A percentile compares a stretch with the other conserved stretches of the same genome.
Conservation (phyloP, 441 rosid genomes). For the Pelargonium australe region DNA sequence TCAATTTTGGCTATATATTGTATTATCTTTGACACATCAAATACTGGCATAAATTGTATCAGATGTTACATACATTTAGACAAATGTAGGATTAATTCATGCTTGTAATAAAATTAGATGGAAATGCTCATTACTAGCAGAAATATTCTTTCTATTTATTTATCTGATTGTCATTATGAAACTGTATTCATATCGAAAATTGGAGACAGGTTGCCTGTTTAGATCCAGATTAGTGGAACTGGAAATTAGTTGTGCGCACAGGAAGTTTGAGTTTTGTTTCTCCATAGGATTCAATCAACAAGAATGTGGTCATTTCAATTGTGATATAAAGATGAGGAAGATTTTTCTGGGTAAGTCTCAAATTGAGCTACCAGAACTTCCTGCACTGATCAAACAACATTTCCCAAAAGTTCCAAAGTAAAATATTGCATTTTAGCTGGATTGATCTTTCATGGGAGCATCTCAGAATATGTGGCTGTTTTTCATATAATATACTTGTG, state of each 20-base stretch:
- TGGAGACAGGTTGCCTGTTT: too few species aligned
- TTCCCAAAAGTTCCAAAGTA: slow-evolving; percentile 64
- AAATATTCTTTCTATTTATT: too few species aligned
- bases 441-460: background rate
- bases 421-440: slow-evolving; percentile 19
- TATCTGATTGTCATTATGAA: too few species aligned
- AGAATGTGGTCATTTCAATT: slow-evolving; percentile 69
- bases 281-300: slow-evolving; percentile 65
- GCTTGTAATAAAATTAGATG: too few species aligned
- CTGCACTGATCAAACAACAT: slow-evolving; percentile 68
- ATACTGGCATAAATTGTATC: too few species aligned
- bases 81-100: too few species aligned
- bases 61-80: too few species aligned
- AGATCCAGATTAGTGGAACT: too few species aligned
- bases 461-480: too few species aligned
- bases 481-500: background rate
- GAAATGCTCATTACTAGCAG: too few species aligned
- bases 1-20: background rate
- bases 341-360: slow-evolving; percentile 65
- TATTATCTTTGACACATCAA: background rate
- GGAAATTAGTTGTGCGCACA: too few species aligned
- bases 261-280: background rate
- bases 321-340: slow-evolving; percentile 64
- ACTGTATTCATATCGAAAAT: too few species aligned
- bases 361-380: slow-evolving; percentile 79